Evolutionary conservation across 805 yeast genomes (phyloP).

Genomic region (Yarrowia sp.): DNA sequence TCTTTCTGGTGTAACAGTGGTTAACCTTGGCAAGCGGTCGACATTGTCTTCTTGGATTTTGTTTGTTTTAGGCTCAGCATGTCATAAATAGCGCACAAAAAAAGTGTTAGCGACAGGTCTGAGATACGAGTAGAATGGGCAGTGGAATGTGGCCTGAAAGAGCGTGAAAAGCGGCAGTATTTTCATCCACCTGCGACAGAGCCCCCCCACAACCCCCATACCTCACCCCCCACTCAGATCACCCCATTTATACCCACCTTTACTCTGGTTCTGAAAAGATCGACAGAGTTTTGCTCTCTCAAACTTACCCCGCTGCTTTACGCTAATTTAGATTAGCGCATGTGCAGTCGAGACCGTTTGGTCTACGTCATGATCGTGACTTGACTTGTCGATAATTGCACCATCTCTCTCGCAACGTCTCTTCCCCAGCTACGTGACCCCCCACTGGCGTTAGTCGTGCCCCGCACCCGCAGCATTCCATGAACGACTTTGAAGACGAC

Average conservation of each 20-base stretch:
- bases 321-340: conserved; percentile 34
- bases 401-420: neutral
- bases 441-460: conserved; percentile 17
- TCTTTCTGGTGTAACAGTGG: conserved; percentile 4
- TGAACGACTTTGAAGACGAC: conserved; percentile 34
- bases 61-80: conserved; percentile 12
- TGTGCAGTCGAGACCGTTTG: conserved; percentile 39
- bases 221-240: neutral
- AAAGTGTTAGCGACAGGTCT: conserved; percentile 8
- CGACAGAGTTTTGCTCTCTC: conserved; percentile 32
- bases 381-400: conserved; percentile 22
- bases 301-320: conserved; percentile 38
- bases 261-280: conserved; percentile 1
- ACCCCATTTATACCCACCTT: conserved; percentile 7
- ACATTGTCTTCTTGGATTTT: conserved; percentile 13
- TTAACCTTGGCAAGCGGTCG: conserved; percentile 8
- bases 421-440: neutral
- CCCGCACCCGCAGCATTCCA: neutral
- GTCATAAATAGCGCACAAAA: conserved; percentile 34
- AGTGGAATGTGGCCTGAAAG: neutral
- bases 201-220: no score
- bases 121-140: neutral
- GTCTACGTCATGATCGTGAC: conserved; percentile 36
- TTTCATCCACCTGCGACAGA: no score
- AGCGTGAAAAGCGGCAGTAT: no score